Evolutionary conservation across 2,329 filamentous ascomycete species (phyloP).

Genomic region (Dothideomycetidae sp.): DNA sequence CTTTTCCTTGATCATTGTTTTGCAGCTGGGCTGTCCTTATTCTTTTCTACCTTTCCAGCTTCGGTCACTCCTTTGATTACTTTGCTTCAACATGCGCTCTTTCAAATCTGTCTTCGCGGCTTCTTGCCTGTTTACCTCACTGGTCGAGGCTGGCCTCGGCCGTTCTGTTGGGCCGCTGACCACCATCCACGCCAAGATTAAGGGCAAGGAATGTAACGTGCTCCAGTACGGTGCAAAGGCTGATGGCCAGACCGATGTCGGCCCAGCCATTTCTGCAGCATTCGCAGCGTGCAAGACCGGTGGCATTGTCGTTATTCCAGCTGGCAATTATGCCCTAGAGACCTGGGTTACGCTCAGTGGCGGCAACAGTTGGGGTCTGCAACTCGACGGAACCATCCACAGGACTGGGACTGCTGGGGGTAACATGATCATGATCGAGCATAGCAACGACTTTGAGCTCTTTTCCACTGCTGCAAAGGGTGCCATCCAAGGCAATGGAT

Average conservation of each 20-base stretch:
- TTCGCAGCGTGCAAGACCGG: slow-evolving; percentile 38
- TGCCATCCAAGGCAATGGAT: slow-evolving; percentile 40
- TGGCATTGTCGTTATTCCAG: slow-evolving; percentile 36
- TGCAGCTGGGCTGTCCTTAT: slow-evolving; percentile 3
- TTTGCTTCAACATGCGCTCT: slow-evolving; percentile 6
- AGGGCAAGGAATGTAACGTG: slow-evolving; percentile 39
- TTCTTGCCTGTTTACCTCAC: slow-evolving; percentile 17
- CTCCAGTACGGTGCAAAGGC: slow-evolving; percentile 39
- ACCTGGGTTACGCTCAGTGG: slow-evolving; percentile 36
- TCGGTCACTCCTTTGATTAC: slow-evolving; percentile 8
- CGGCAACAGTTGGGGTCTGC: slow-evolving; percentile 36
- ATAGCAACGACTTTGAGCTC: slow-evolving; percentile 38
- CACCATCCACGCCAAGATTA: slow-evolving; percentile 28
- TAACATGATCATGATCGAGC: slow-evolving; percentile 41
- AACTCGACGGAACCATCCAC: slow-evolving; percentile 40
- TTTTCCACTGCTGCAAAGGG: slow-evolving; percentile 39
- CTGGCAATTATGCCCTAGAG: slow-evolving; percentile 36
- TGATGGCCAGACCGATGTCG: slow-evolving; percentile 38
- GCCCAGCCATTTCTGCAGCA: slow-evolving; percentile 33
- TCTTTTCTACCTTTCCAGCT: slow-evolving; percentile 1
- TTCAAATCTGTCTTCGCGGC: slow-evolving; percentile 13
- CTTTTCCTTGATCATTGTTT: no score
- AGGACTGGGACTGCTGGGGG: slow-evolving; percentile 36
- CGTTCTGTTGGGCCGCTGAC: slow-evolving; percentile 34
- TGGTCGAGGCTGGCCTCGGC: slow-evolving; percentile 22